A percentile compares a stretch with the other conserved stretches of the same genome.
Evolutionary conservation across 768 basidiomycete species (phyloP).

Genomic region (Auricularia cornea): DNA sequence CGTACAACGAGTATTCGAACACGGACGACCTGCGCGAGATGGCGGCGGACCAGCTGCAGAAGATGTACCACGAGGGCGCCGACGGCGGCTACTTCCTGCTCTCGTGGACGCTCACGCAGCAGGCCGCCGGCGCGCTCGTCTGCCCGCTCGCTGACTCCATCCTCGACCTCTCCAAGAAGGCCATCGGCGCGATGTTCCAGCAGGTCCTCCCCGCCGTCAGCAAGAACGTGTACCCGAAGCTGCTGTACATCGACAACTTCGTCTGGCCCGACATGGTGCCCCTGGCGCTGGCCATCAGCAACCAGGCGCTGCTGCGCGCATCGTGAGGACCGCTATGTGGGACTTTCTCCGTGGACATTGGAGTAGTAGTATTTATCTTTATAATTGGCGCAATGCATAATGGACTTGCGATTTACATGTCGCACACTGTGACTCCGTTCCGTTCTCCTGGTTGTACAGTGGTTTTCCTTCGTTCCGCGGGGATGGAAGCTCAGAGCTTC

Average conservation of each 20-base stretch:
- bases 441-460: no score
- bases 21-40: background rate
- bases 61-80: background rate
- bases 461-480: no score
- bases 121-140: background rate
- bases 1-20: background rate
- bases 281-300: background rate
- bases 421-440: no score
- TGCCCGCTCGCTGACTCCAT: background rate
- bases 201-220: background rate
- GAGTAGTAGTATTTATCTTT: no score
- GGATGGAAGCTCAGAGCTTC: conserved; percentile 27
- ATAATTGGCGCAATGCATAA: no score
- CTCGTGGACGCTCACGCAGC: background rate
- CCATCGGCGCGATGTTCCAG: background rate
- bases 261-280: background rate
- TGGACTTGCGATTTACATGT: no score
- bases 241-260: background rate
- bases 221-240: background rate
- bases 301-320: background rate
- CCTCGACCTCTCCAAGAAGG: background rate
- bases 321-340: no score
- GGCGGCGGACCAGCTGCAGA: background rate
- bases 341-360: no score
- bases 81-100: background rate